These are phyloP conservation scores for Neurospora hispaniola DNA, from an alignment of 495 filamentous ascomycete species.

Conservation along the genomic window DNA sequence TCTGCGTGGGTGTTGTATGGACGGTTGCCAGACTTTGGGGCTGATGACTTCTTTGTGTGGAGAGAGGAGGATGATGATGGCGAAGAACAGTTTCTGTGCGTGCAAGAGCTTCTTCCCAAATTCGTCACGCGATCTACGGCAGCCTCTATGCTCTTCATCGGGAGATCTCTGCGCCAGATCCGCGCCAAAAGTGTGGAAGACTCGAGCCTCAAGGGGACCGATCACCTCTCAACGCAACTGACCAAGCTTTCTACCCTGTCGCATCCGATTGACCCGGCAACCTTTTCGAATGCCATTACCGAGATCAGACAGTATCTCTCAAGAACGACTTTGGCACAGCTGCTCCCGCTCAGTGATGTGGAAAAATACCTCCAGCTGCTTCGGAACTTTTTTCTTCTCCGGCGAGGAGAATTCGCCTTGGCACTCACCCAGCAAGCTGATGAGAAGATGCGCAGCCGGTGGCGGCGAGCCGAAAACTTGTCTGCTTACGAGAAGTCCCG, in stretches of 20 bases:
- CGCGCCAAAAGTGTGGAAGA: constrained; percentile 39
- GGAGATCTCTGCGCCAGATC: constrained; percentile 77
- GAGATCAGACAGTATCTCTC: constrained; percentile 73
- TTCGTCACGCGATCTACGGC: constrained; percentile 71
- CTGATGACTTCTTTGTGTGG: constrained; percentile 74
- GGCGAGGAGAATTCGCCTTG: constrained; percentile 82
- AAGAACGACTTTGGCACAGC: constrained; percentile 64
- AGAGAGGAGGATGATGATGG: constrained; percentile 22
- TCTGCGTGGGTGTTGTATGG: constrained; percentile 88
- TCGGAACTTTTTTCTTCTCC: constrained; percentile 77
- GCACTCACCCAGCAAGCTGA: constrained; percentile 78
- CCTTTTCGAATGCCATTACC: constrained; percentile 58
- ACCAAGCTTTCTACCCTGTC: constrained; percentile 55
- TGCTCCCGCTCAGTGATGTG: constrained; percentile 67
- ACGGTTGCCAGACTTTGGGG: constrained; percentile 59
- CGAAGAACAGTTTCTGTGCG: constrained; percentile 26
- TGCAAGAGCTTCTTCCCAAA: constrained; percentile 49
- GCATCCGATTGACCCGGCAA: constrained; percentile 61
- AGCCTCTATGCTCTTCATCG: constrained; percentile 80
- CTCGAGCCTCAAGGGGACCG: constrained; percentile 49
- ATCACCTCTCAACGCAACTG: constrained; percentile 58
- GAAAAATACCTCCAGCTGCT: constrained; percentile 67
- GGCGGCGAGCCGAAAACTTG: constrained; percentile 42
- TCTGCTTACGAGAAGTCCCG: constrained; percentile 36
- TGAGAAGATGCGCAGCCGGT: constrained; percentile 51